Evolutionary conservation across 2,329 filamentous ascomycete genomes (phyloP), one percentile per base, ranked within the genome.

Genomic region (Aspergillus neoniger): DNA sequence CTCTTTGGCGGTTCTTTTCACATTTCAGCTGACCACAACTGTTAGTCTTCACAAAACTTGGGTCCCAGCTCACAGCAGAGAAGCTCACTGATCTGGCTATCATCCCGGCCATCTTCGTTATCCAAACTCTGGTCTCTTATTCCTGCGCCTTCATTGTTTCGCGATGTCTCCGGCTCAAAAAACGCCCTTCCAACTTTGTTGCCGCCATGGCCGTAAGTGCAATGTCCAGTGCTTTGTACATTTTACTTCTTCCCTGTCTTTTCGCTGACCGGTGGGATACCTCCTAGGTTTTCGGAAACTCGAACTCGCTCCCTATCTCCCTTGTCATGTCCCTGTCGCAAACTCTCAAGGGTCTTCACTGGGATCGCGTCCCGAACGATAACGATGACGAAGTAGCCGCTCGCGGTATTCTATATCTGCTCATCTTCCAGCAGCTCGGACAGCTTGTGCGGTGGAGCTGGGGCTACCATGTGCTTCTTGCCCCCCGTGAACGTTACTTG

Each of bases 381-480:
- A 98, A 96, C 70, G 94, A 98, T 70, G 91, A 96, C 60, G 92
- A 98, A 76, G 95, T 99, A 19, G 93, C 87, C 23, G 94, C 95
- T 2, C 88, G 95, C 63, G 95, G 95, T 61, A 98, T 99, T 63
- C 81, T 99, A 0, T 99, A 99, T 72, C 84, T 99, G 10, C 83
- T 99, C 63, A 96, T 99, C 67, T 99, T 99, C 79, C 95, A 99
- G 79, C 95, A 99, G 75, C 86, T 99, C 3, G 95, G 95, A 21
- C 95, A 99, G 77, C 82, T 98, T 25, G 88, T 99, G 19, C 87
- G 95, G 61, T 99, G 95, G 95, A 97, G 91, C 64, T 99, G 95
- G 95, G 95, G 95, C 10, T 98, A 96, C 76, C 92, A 96, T 70
- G 88, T 98, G 39, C 82, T 99, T 17, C 82, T 99, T n/a, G 93